These are phyloP conservation scores for Schoenoplectus tabernaemontani DNA, from an alignment of 202 grass and related monocot genomes.

Conservation along the genomic window DNA sequence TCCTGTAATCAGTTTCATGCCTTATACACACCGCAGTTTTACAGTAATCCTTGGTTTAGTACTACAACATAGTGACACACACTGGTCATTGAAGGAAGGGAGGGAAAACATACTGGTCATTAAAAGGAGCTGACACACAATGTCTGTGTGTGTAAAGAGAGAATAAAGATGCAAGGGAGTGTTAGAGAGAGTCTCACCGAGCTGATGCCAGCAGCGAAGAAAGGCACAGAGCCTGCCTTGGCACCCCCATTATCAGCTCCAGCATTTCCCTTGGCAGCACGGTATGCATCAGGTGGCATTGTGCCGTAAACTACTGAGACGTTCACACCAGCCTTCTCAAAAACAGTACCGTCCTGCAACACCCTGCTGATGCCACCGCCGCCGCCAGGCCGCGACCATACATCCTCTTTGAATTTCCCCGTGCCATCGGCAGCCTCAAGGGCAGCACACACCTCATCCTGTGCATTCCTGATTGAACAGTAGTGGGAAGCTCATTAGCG, in stretches of 20 bases:
- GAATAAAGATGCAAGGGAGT: background rate
- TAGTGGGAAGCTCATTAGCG: background rate
- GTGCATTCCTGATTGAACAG: constrained; percentile 33
- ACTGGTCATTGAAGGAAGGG: background rate
- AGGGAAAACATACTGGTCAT: too few relatives aligned
- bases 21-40: background rate
- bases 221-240: constrained; percentile 68
- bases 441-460: constrained; percentile 84
- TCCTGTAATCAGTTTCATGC: background rate
- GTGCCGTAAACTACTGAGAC: constrained; percentile 91
- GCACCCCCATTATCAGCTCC: constrained; percentile 30
- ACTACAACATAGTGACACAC: background rate
- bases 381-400: constrained; percentile 75
- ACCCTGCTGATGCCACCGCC: constrained; percentile 94
- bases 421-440: constrained; percentile 78
- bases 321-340: constrained; percentile 93
- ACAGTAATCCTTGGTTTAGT: background rate
- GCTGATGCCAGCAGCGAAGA: constrained; percentile 91
- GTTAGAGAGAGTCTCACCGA: constrained; percentile 38
- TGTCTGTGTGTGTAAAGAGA: background rate
- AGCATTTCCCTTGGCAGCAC: constrained; percentile 65
- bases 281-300: constrained; percentile 95
- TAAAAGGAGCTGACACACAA: background rate
- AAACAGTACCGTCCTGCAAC: constrained; percentile 76
- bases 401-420: constrained; percentile 70